Conservation (phyloP, 768 basidiomycete species). For the Mycena sanguinolenta region DNA sequence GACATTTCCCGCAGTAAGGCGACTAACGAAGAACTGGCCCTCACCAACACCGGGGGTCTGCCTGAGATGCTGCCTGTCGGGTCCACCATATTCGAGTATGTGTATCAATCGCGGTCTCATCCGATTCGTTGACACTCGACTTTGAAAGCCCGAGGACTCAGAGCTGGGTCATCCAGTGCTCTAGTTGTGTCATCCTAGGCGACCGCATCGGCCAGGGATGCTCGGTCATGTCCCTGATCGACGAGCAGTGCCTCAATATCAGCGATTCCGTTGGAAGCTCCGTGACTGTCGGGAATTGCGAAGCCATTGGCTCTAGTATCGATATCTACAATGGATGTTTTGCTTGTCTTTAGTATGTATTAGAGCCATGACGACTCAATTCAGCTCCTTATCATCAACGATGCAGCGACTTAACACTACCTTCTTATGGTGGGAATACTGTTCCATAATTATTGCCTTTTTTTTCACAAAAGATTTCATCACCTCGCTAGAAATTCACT, state of each 20-base stretch:
- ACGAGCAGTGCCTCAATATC: slow-evolving; percentile 14
- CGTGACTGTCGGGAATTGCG: too few relatives aligned
- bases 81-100: background rate
- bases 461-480: too few relatives aligned
- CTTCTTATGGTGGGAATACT: too few relatives aligned
- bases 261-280: slow-evolving; percentile 11
- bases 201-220: slow-evolving; percentile 7
- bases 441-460: too few relatives aligned
- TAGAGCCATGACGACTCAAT: too few relatives aligned
- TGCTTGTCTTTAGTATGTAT: too few relatives aligned
- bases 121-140: slow-evolving; percentile 15
- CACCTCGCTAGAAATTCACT: too few relatives aligned
- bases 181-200: background rate
- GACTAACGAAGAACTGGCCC: background rate
- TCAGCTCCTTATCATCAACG: too few relatives aligned
- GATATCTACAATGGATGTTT: slow-evolving; percentile 11
- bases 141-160: slow-evolving; percentile 11
- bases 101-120: slow-evolving; percentile 6
- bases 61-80: background rate
- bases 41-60: background rate
- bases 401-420: too few relatives aligned
- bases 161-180: slow-evolving; percentile 5
- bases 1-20: background rate
- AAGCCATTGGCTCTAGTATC: slow-evolving; percentile 10
- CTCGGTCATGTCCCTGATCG: slow-evolving; percentile 2